phyloP scores from a whole-genome alignment of 805 yeast genomes.

The Middelhovenomyces tepae region DNA sequence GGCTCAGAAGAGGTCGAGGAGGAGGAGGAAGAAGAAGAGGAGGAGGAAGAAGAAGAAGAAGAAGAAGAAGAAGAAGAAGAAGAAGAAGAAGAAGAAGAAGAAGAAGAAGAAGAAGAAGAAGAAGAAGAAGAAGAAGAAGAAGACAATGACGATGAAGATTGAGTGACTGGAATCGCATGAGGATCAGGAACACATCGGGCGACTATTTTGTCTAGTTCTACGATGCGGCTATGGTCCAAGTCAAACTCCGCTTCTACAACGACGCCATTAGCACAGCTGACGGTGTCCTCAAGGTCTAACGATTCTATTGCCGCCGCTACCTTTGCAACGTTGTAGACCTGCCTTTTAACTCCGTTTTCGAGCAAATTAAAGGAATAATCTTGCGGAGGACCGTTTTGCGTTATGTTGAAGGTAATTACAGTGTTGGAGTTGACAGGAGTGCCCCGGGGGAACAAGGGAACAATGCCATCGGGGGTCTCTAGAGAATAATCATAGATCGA shows the following conservation, averaged over 20 bases:
- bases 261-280: conserved; percentile 11
- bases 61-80: conserved; percentile 7
- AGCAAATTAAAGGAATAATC: conserved; percentile 30
- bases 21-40: conserved; percentile 1
- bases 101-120: conserved; percentile 6
- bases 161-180: not conserved
- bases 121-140: not conserved
- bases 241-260: conserved; percentile 11
- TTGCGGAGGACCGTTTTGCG: conserved; percentile 16
- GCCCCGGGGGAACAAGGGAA: conserved; percentile 41
- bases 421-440: conserved; percentile 30
- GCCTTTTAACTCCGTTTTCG: conserved; percentile 32
- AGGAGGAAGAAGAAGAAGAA: conserved; percentile 7
- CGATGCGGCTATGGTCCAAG: conserved; percentile 14
- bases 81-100: conserved; percentile 3
- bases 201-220: too few species aligned
- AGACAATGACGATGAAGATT: not conserved
- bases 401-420: conserved; percentile 29
- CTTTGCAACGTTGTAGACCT: conserved; percentile 22
- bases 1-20: conserved; percentile 7
- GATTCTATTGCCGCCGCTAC: conserved; percentile 17
- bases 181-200: too few species aligned
- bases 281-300: conserved; percentile 19
- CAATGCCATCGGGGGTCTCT: conserved; percentile 21
- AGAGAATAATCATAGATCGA: conserved; percentile 39